Evolutionary conservation across 768 basidiomycete genomes (phyloP).

Genomic region (Paxillus involutus): DNA sequence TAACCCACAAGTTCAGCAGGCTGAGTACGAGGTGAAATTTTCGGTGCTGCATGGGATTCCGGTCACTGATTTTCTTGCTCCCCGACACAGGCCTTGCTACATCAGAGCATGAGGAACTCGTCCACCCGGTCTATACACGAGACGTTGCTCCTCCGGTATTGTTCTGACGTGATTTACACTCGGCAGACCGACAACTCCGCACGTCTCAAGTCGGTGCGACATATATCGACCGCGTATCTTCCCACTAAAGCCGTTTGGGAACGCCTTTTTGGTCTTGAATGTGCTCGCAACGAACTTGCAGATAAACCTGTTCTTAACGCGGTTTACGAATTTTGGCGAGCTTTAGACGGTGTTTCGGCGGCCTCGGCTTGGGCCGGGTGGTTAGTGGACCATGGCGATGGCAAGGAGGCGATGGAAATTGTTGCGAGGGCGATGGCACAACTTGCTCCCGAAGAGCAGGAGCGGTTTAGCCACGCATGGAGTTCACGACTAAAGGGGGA

Average conservation of each 20-base stretch:
- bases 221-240: slow-evolving; percentile 41
- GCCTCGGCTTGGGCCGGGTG: slow-evolving; percentile 47
- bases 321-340: slow-evolving; percentile 46
- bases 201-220: slow-evolving; percentile 34
- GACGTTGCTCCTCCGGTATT: slow-evolving; percentile 46
- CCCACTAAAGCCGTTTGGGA: slow-evolving; percentile 46
- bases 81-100: slow-evolving; percentile 39
- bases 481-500: slow-evolving; percentile 15
- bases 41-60: not conserved
- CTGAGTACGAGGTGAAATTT: slow-evolving; percentile 34
- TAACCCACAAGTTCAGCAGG: slow-evolving; percentile 14
- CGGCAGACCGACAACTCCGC: slow-evolving; percentile 14
- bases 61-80: slow-evolving; percentile 2
- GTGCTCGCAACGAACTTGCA: slow-evolving; percentile 12
- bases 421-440: slow-evolving; percentile 34
- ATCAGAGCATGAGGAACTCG: slow-evolving; percentile 46
- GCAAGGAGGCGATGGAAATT: slow-evolving; percentile 38
- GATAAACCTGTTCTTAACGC: slow-evolving; percentile 18
- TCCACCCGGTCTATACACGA: slow-evolving; percentile 43
- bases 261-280: slow-evolving; percentile 37
- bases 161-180: slow-evolving; percentile 30
- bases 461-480: slow-evolving; percentile 38
- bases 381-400: slow-evolving; percentile 41
- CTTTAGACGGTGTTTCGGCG: slow-evolving; percentile 37
- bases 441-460: slow-evolving; percentile 27